These are phyloP conservation scores for Yamadazyma pseudoaaseri DNA, from an alignment of 1,139 yeast genomes.

Conservation along the genomic window DNA sequence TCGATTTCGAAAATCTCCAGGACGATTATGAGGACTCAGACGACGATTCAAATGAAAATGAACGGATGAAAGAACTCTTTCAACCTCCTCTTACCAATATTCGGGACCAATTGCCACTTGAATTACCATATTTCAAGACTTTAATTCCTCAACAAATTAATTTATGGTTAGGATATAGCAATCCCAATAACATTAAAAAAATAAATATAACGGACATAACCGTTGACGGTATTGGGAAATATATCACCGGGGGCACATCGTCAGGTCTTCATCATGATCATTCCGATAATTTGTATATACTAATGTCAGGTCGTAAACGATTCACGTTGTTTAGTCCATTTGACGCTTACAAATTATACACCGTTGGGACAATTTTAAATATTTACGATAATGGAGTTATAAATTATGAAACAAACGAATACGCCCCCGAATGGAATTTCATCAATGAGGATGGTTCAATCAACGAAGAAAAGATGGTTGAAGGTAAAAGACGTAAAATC, in stretches of 20 bases:
- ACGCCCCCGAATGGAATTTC: slow-evolving; percentile 58
- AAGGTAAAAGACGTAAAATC: slow-evolving; percentile 14
- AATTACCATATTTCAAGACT: slow-evolving; percentile 38
- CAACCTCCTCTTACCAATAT: slow-evolving; percentile 63
- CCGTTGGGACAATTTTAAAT: slow-evolving; percentile 55
- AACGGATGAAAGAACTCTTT: slow-evolving; percentile 39
- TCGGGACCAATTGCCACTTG: slow-evolving; percentile 35
- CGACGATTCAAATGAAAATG: slow-evolving; percentile 11
- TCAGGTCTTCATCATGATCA: slow-evolving; percentile 84
- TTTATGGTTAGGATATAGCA: slow-evolving; percentile 61
- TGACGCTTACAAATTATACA: slow-evolving; percentile 55
- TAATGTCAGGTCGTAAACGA: slow-evolving; percentile 59
- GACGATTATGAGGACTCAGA: slow-evolving; percentile 52
- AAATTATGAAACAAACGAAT: slow-evolving; percentile 52
- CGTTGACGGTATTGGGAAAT: slow-evolving; percentile 42
- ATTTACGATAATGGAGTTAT: slow-evolving; percentile 63
- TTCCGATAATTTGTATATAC: slow-evolving; percentile 68
- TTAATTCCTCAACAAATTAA: slow-evolving; percentile 70
- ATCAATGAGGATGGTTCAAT: slow-evolving; percentile 62
- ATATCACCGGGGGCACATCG: slow-evolving; percentile 56
- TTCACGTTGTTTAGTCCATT: slow-evolving; percentile 65
- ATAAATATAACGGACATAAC: slow-evolving; percentile 2
- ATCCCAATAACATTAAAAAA: slow-evolving; percentile 7
- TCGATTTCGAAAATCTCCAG: slow-evolving; percentile 43
- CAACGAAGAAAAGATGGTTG: slow-evolving; percentile 6